Conservation (phyloP, 495 filamentous ascomycete species). For the Lichina pygmaea region DNA sequence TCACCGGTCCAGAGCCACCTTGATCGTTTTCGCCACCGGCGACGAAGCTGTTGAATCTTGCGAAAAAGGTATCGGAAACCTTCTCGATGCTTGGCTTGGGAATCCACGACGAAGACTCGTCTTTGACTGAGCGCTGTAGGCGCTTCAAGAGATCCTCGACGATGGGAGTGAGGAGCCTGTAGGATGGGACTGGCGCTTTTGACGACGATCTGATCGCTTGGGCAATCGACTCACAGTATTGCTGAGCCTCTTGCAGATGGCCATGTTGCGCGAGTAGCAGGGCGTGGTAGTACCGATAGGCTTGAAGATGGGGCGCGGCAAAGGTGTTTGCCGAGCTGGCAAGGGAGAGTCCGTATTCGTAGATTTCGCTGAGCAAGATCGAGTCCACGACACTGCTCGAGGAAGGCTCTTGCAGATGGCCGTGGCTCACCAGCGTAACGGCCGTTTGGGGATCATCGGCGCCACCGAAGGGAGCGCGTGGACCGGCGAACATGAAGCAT, state of each 20-base stretch:
- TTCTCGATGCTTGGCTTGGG: constrained; percentile 86
- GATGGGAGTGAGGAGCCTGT: constrained; percentile 37
- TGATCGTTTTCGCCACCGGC: constrained; percentile 61
- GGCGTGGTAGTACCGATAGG: constrained; percentile 75
- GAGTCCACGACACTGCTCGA: constrained; percentile 30
- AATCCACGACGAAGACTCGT: constrained; percentile 48
- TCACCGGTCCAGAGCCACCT: constrained; percentile 27
- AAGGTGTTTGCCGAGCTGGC: constrained; percentile 23
- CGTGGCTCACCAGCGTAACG: constrained; percentile 61
- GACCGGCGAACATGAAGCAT: constrained; percentile 39
- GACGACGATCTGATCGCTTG: constrained; percentile 59
- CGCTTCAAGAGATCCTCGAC: constrained; percentile 67
- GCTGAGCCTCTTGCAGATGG: constrained; percentile 51
- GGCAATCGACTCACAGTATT: constrained; percentile 72
- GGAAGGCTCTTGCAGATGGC: constrained; percentile 34
- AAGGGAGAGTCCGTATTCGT: constrained; percentile 57
- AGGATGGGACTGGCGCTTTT: constrained; percentile 47
- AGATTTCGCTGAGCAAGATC: constrained; percentile 71
- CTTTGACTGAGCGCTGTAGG: constrained; percentile 58
- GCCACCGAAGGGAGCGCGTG: constrained; percentile 41
- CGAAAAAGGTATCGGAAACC: constrained; percentile 67
- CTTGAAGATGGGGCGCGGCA: constrained; percentile 54
- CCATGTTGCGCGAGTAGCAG: constrained; percentile 62
- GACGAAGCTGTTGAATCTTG: constrained; percentile 81
- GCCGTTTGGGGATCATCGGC: constrained; percentile 55